Conservation (phyloP, 2,329 filamentous ascomycete genomes). For the Alternaria arbusti region DNA sequence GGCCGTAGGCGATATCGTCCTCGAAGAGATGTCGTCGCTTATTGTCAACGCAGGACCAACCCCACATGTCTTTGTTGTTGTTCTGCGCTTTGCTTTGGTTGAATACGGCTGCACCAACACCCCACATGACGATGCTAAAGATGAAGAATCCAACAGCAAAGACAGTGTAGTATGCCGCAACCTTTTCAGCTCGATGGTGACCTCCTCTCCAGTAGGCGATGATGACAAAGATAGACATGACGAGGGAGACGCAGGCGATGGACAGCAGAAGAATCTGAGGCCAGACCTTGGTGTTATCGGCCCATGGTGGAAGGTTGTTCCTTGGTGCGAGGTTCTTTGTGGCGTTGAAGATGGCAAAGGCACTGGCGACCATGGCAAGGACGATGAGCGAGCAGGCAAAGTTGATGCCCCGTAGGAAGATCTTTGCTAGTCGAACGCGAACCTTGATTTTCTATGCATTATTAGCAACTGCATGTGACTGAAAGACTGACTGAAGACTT, state of each 20-base stretch:
- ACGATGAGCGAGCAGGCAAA: slow-evolving; percentile 97
- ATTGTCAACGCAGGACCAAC: slow-evolving; percentile 96
- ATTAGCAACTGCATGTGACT: slow-evolving; percentile 41
- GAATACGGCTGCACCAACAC: slow-evolving; percentile 80
- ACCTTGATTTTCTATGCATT: slow-evolving; percentile 82
- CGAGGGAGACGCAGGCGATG: slow-evolving; percentile 80
- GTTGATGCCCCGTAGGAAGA: slow-evolving; percentile 92
- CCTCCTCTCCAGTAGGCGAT: slow-evolving; percentile 87
- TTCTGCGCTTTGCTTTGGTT: slow-evolving; percentile 77
- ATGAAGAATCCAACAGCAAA: slow-evolving; percentile 95
- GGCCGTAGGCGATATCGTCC: slow-evolving; percentile 82
- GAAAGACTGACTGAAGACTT: slow-evolving; percentile 51
- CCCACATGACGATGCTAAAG: slow-evolving; percentile 92
- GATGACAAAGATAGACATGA: slow-evolving; percentile 80
- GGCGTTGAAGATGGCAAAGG: slow-evolving; percentile 89
- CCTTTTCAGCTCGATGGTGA: slow-evolving; percentile 87
- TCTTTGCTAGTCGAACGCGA: slow-evolving; percentile 89
- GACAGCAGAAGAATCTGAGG: slow-evolving; percentile 83
- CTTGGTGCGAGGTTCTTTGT: slow-evolving; percentile 76
- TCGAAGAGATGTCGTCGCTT: slow-evolving; percentile 77
- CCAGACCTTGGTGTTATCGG: slow-evolving; percentile 79
- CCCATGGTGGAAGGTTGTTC: slow-evolving; percentile 86
- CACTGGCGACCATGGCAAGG: slow-evolving; percentile 85
- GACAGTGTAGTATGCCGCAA: slow-evolving; percentile 92
- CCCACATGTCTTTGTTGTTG: slow-evolving; percentile 90